These are phyloP conservation scores for Globisporangium paroecandrum DNA, from an alignment of 352 stramenopile species.

Conservation along the genomic window DNA sequence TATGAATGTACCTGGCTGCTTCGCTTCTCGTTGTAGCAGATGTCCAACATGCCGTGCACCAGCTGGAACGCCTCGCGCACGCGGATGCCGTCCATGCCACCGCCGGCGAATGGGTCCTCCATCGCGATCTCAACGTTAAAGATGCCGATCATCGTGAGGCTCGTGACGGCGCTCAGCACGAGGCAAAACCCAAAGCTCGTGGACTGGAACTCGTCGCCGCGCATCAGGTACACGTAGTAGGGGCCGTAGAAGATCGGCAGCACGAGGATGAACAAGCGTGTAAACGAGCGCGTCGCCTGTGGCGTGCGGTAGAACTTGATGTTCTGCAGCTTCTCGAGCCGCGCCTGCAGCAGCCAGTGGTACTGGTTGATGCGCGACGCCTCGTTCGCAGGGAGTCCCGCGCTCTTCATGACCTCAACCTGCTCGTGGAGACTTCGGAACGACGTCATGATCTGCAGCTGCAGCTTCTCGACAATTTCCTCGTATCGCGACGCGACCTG, in stretches of 20 bases:
- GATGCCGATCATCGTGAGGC: constrained; percentile 82
- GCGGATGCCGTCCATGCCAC: constrained; percentile 65
- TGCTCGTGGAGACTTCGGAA: constrained; percentile 65
- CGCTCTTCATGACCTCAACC: constrained; percentile 75
- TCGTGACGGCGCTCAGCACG: constrained; percentile 69
- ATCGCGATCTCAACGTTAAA: constrained; percentile 85
- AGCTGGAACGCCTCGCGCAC: constrained; percentile 52
- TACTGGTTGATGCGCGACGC: constrained; percentile 88
- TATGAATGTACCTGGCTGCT: neutral
- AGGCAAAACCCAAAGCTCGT: constrained; percentile 81
- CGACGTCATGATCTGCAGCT: constrained; percentile 53
- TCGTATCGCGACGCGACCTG: constrained; percentile 44
- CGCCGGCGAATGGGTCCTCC: constrained; percentile 76
- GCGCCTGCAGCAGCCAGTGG: constrained; percentile 80
- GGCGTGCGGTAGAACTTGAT: constrained; percentile 88
- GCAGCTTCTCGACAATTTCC: constrained; percentile 36
- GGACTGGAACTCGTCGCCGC: constrained; percentile 43
- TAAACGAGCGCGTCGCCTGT: constrained; percentile 84
- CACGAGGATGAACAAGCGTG: constrained; percentile 81
- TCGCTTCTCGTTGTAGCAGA: constrained; percentile 28
- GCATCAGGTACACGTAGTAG: constrained; percentile 83
- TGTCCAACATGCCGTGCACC: constrained; percentile 54
- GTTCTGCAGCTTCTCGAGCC: constrained; percentile 81
- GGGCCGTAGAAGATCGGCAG: constrained; percentile 82
- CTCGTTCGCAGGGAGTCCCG: constrained; percentile 75